These are phyloP conservation scores for Aquilaria yunnanensis DNA, from an alignment of 345 rosid genomes.

Conservation along the genomic window DNA sequence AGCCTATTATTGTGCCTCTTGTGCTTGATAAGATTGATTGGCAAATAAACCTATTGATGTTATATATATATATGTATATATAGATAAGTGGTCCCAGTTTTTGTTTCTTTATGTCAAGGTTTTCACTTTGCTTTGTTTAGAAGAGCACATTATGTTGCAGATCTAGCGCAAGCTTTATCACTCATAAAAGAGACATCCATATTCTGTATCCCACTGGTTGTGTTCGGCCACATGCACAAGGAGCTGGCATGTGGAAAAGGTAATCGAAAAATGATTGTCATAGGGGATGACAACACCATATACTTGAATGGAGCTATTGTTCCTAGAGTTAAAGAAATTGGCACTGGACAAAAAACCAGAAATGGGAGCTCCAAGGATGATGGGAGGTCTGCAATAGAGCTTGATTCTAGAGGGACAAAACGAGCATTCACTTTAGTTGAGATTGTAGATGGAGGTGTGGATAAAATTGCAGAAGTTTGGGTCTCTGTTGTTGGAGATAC, in stretches of 20 bases:
- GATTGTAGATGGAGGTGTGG: constrained; percentile 46
- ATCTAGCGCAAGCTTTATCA: constrained; percentile 67
- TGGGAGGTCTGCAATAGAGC: constrained; percentile 7
- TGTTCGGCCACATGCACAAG: constrained; percentile 95
- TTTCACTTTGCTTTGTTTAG: constrained; percentile 9
- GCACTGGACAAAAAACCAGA: constrained; percentile 2
- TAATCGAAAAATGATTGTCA: constrained; percentile 58
- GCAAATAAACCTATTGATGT: too few relatives aligned
- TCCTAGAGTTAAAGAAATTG: constrained; percentile 47
- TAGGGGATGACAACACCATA: constrained; percentile 40
- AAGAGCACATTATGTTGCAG: constrained; percentile 32
- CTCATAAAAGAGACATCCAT: constrained; percentile 45
- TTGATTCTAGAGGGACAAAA: constrained; percentile 31
- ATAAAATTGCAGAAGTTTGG: constrained; percentile 67
- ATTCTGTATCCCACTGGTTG: constrained; percentile 42
- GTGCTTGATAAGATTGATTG: constrained; percentile 5
- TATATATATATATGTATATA: too few relatives aligned
- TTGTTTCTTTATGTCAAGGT: constrained; percentile 4
- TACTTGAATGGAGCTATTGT: constrained; percentile 81
- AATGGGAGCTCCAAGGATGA: background rate
- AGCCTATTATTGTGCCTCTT: constrained; percentile 1
- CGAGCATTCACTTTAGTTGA: constrained; percentile 73
- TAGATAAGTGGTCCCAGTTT: background rate
- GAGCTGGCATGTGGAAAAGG: constrained; percentile 59
- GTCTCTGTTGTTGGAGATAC: constrained; percentile 48